Evolutionary conservation across 306 rosid genomes (phyloP), one percentile per base, ranked within the genome.

Genomic region (Begonia loranthoides): DNA sequence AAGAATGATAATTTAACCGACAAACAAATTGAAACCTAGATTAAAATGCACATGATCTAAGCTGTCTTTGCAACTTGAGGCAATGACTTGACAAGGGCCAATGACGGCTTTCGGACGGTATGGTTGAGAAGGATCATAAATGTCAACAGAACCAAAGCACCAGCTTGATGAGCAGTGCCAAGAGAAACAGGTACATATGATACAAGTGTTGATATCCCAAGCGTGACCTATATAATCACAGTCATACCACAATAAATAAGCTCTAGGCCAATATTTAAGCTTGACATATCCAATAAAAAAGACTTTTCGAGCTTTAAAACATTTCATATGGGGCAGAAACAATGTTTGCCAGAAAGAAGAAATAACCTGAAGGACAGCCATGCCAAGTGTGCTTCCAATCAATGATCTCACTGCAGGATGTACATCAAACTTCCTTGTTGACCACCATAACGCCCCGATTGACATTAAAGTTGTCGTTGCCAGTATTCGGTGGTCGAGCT

Each of bases 401-500:
- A 82, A 57, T 70, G 84, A 76, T 50, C 79, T 76, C 43, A 85
- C 72, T 12, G 84, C 84, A 19, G 94, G 97, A 50, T 89, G 95
- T 51, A 82, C 50, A 55, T 77, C 90, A 54, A 82, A 57, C 73
- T 79, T 89, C 75, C 89, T 79, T 12, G 97, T 75, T 46, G 72
- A 67, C 87, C 66, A 70, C 95, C 95, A 85, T 28, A 89, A 62
- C 52, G 80, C 33, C 1, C 81, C 76, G 15, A 89, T 69, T 41
- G 95, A 73, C 51, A 68, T 3, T 51, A 85, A 60, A 15, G 94
- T 75, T 51, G 87, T 62, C 4, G 85, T 71, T 17, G 94, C 95
- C 11, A 89, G 85, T 67, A 89, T 68, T 36, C 94, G 96, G 53
- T 87, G 96, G 56, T 87, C 82, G 10, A 87, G 92, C 96, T 87